phyloP scores from a whole-genome alignment of 176 grass and related monocot genomes.

The Oryza brachyantha region DNA sequence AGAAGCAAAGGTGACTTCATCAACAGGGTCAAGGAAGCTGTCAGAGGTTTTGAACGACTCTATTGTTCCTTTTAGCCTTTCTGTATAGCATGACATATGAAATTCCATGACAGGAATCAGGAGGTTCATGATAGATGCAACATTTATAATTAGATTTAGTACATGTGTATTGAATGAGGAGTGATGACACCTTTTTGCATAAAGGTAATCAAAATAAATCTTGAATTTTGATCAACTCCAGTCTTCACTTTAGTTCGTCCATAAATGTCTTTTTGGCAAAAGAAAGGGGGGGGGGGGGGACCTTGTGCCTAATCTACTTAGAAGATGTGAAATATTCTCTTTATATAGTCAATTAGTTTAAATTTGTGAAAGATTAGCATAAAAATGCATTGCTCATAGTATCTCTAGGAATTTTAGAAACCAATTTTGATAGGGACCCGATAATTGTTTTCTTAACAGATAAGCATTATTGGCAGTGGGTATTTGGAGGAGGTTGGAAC shows the following conservation, averaged over 20 bases:
- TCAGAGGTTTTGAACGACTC: conserved; percentile 44
- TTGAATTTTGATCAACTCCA: background rate
- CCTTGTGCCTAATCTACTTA: background rate
- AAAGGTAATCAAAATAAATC: background rate
- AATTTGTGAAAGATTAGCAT: background rate
- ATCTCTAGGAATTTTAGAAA: background rate
- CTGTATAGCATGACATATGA: background rate
- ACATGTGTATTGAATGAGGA: background rate
- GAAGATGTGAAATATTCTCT: background rate
- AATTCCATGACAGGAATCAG: background rate
- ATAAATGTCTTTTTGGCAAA: background rate
- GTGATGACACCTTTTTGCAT: background rate
- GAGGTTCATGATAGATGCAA: background rate
- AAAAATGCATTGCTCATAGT: background rate
- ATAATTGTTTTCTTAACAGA: conserved; percentile 35
- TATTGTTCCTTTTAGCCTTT: background rate
- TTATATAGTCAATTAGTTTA: background rate
- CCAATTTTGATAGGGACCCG: background rate
- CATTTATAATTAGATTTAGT: background rate
- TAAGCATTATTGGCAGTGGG: conserved; percentile 63
- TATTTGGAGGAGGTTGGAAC: conserved; percentile 85
- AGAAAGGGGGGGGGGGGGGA: background rate
- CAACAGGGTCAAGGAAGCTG: conserved; percentile 52
- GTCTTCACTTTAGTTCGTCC: background rate
- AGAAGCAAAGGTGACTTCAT: conserved; percentile 69